Conservation (phyloP, 148 eudicot genomes). For the Fagopyrum tataricum region DNA sequence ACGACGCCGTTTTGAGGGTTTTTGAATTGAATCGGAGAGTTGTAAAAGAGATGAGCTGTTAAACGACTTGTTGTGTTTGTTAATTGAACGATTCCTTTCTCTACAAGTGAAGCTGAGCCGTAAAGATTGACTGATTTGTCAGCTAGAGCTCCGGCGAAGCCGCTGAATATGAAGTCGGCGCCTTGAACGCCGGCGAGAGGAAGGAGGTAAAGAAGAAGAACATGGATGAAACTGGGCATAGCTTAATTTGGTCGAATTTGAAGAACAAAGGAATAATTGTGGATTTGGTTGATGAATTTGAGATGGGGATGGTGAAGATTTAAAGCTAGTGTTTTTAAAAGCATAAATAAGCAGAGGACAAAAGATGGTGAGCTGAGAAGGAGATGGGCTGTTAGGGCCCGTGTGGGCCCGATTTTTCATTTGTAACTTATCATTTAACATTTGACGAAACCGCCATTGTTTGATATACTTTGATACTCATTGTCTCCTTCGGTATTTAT, state of each 20-base stretch:
- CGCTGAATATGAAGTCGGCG: slow-evolving; percentile 8
- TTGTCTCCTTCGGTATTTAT: too few species aligned
- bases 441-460: too few species aligned
- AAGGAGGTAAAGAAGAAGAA: not conserved
- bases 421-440: too few species aligned
- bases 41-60: slow-evolving; percentile 17
- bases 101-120: slow-evolving; percentile 7
- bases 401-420: too few species aligned
- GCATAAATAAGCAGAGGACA: not conserved
- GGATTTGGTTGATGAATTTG: not conserved
- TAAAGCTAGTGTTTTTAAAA: too few species aligned
- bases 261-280: not conserved
- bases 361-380: too few species aligned
- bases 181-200: not conserved
- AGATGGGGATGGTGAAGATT: not conserved
- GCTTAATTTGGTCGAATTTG: not conserved
- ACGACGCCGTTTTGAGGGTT: not conserved
- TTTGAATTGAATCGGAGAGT: slow-evolving; percentile 12
- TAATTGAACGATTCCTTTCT: slow-evolving; percentile 5
- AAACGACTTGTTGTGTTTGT: slow-evolving; percentile 14
- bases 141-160: slow-evolving; percentile 7
- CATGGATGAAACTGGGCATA: not conserved
- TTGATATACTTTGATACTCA: too few species aligned
- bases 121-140: not conserved
- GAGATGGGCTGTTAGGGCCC: too few species aligned